Evolutionary conservation across 768 basidiomycete genomes (phyloP).

Genomic region (Sporobolomyces pararoseus): DNA sequence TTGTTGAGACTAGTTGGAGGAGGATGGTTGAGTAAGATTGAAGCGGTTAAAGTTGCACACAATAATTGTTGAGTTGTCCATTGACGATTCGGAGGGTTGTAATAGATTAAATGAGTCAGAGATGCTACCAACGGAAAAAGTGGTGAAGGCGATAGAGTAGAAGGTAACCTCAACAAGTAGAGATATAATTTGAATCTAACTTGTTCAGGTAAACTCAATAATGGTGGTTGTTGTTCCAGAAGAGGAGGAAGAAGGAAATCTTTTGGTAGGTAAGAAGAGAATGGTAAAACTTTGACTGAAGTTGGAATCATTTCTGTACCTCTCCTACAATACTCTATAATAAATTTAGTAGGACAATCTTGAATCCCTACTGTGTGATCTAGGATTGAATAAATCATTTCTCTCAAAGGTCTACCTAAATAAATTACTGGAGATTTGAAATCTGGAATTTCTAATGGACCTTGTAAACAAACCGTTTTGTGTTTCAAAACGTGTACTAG

Average conservation of each 20-base stretch:
- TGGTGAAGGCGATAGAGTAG: neutral
- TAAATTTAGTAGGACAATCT: neutral
- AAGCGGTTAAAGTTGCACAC: constrained; percentile 21
- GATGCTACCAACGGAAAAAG: neutral
- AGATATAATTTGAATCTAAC: neutral
- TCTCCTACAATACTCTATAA: constrained; percentile 28
- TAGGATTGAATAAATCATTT: constrained; percentile 29
- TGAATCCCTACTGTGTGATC: constrained; percentile 2
- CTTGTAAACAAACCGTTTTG: constrained; percentile 11
- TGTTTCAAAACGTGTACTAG: constrained; percentile 32
- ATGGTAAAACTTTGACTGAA: neutral
- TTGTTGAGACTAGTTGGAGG: neutral
- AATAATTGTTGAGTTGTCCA: neutral
- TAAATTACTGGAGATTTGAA: constrained; percentile 12
- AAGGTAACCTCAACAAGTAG: neutral
- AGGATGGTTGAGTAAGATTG: constrained; percentile 3
- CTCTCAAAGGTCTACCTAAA: constrained; percentile 18
- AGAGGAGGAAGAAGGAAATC: neutral
- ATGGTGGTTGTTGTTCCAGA: neutral
- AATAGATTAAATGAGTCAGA: constrained; percentile 2
- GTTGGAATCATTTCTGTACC: constrained; percentile 9
- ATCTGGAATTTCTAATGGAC: constrained; percentile 16
- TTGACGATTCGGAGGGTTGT: constrained; percentile 4
- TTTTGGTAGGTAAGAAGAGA: neutral
- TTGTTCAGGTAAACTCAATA: neutral